Conservation (phyloP, 2,329 filamentous ascomycete species). For the Ascochyta viciae-villosae region DNA sequence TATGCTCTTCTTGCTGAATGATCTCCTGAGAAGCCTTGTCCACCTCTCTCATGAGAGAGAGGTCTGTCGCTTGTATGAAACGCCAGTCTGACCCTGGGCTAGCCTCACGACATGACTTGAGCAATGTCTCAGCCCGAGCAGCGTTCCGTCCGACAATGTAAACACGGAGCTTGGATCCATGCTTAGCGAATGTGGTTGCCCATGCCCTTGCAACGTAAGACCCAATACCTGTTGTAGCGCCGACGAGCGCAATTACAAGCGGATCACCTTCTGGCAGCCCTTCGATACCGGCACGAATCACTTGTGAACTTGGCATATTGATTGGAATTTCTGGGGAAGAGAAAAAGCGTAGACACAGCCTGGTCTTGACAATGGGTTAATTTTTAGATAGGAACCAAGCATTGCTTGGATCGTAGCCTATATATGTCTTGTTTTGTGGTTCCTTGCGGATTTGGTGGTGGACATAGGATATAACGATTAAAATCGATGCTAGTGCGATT, state of each 20-base stretch:
- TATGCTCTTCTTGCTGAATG: conserved; percentile 28
- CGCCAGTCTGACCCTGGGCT: conserved; percentile 43
- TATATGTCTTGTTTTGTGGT: background rate
- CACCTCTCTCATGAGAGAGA: conserved; percentile 46
- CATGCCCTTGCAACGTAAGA: conserved; percentile 31
- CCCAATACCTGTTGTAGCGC: conserved; percentile 37
- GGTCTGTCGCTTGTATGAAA: conserved; percentile 43
- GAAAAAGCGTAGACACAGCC: background rate
- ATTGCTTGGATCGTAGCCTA: background rate
- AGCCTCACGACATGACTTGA: conserved; percentile 34
- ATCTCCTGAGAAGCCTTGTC: conserved; percentile 43
- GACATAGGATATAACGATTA: background rate
- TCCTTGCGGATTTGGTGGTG: background rate
- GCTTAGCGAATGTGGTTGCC: conserved; percentile 23
- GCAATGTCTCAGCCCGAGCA: conserved; percentile 33
- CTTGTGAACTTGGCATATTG: conserved; percentile 25
- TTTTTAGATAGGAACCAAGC: too few relatives aligned
- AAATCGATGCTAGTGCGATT: background rate
- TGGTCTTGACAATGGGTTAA: background rate
- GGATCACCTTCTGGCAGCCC: conserved; percentile 26
- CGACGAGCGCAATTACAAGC: conserved; percentile 30
- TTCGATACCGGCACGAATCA: conserved; percentile 23
- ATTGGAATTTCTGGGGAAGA: background rate
- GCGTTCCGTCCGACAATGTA: conserved; percentile 55
- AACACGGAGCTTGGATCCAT: conserved; percentile 42